Evolutionary conservation across 495 filamentous ascomycete genomes (phyloP).

Genomic region (Annulohypoxylon moriforme): DNA sequence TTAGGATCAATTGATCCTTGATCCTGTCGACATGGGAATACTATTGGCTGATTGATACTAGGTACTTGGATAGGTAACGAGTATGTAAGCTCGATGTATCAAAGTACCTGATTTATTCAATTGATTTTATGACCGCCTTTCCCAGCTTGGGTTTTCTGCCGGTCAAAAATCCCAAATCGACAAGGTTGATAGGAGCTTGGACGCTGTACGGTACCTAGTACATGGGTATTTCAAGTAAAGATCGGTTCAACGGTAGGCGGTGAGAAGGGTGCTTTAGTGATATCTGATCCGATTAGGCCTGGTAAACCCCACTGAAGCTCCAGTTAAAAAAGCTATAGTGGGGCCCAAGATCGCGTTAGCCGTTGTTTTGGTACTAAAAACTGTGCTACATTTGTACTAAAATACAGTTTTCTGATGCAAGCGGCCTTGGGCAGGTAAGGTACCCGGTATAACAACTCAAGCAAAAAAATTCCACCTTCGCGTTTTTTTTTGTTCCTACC

Average conservation of each 20-base stretch:
- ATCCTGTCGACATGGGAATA: neutral
- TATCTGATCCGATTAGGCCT: conserved; percentile 6
- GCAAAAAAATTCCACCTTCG: conserved; percentile 33
- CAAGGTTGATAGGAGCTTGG: conserved; percentile 2
- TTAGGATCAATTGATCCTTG: neutral
- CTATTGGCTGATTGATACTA: neutral
- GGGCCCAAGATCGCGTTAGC: conserved; percentile 23
- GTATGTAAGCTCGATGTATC: neutral
- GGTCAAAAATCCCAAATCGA: conserved; percentile 1
- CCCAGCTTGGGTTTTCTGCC: conserved; percentile 33
- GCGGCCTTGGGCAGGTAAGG: conserved; percentile 29
- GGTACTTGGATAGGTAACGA: too few species aligned
- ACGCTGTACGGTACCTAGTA: neutral
- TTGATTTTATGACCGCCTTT: conserved; percentile 10
- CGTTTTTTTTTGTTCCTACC: conserved; percentile 31
- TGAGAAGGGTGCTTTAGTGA: conserved; percentile 23
- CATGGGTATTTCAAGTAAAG: neutral
- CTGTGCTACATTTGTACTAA: neutral
- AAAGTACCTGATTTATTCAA: neutral
- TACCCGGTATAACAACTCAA: conserved; percentile 18
- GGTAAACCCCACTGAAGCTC: conserved; percentile 1
- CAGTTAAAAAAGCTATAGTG: conserved; percentile 36
- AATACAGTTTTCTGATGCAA: conserved; percentile 16
- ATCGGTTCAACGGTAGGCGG: conserved; percentile 24
- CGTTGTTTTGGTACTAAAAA: conserved; percentile 18